These are phyloP conservation scores for Ogataea minuta DNA, from an alignment of 805 yeast genomes.

Conservation along the genomic window DNA sequence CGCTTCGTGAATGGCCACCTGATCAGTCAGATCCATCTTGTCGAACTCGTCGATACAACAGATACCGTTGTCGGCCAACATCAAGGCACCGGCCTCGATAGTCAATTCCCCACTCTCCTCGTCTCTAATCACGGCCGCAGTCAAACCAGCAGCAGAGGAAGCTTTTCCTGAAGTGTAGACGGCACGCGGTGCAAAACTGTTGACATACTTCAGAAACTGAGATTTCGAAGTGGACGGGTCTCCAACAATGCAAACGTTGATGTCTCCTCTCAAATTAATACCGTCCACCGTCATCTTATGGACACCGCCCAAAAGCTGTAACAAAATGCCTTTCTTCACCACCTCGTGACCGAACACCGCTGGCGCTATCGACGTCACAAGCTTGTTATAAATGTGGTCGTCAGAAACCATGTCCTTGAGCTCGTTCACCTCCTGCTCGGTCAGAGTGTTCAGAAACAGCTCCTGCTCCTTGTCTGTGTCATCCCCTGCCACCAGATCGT, in stretches of 20 bases:
- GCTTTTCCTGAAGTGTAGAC: slow-evolving; percentile 98
- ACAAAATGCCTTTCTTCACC: slow-evolving; percentile 84
- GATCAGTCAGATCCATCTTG: slow-evolving; percentile 93
- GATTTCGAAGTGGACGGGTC: slow-evolving; percentile 98
- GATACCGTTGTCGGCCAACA: slow-evolving; percentile 97
- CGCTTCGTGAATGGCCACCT: slow-evolving; percentile 98
- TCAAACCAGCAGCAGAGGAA: slow-evolving; percentile 96
- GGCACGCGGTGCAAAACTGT: slow-evolving; percentile 88
- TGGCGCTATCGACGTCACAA: slow-evolving; percentile 89
- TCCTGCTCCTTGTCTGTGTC: slow-evolving; percentile 75
- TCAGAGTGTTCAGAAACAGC: slow-evolving; percentile 69
- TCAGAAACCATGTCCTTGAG: slow-evolving; percentile 88
- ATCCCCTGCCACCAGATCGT: slow-evolving; percentile 17
- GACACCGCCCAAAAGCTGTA: slow-evolving; percentile 92
- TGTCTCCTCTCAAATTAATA: slow-evolving; percentile 92
- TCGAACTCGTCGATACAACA: slow-evolving; percentile 99
- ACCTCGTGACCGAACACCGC: slow-evolving; percentile 96
- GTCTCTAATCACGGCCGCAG: slow-evolving; percentile 96
- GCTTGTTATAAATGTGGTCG: slow-evolving; percentile 75
- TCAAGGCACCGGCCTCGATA: slow-evolving; percentile 97
- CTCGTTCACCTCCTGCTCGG: slow-evolving; percentile 79
- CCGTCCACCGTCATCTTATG: slow-evolving; percentile 94
- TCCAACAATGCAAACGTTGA: slow-evolving; percentile 93
- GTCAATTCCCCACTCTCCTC: slow-evolving; percentile 97
- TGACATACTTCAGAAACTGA: slow-evolving; percentile 90